Evolutionary conservation across 257 asterid genomes (phyloP), one percentile per base, ranked within the genome.

Genomic region (Rhazya stricta): DNA sequence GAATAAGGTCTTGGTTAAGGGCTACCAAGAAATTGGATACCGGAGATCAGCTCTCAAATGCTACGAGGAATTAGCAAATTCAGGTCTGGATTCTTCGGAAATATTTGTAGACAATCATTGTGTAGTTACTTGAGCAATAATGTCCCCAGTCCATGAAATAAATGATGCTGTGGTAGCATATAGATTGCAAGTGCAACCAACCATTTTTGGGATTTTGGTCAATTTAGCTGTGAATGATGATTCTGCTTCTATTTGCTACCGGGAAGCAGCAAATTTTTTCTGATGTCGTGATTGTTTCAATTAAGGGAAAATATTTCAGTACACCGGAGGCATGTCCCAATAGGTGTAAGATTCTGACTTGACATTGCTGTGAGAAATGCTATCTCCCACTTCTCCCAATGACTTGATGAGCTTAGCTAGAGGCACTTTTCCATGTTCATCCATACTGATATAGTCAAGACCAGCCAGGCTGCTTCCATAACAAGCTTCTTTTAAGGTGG

Each of bases 41-140:
- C 81, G 45, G 63, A 81, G 76, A 10, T 87, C 89, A 50, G 88
- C 93, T 79, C 81, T 18, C 16, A 88, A 76, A 78, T 88, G 89
- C 70, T 67, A 23, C 0, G 78, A 84, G 71, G 87, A 84, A 68
- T 80, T 76, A 66, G 48, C 71, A 42, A 75, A 71, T 72, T 75
- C 69, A 42, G 80, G 79, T 74, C 6, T 74, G 36, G 68, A 56
- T 67, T 15, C 41, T 53, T 29, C 57, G 2, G 10, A 9, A 48
- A 50, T 56, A 45, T 37, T 74, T 36, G 66, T 25, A 60, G 21
- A 30, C 43, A 61, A 68, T 27, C 72, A 27, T 50, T 43, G 5
- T 25, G 42, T 71, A 23, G 50, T 9, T 36, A 21, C 34, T 9
- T 71, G 65, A 23, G 39, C 16, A 10, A 57, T 54, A 54, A 65